Evolutionary conservation across 371 early-diverging fungal species (phyloP).

Genomic region (Umbelopsis sp.): DNA sequence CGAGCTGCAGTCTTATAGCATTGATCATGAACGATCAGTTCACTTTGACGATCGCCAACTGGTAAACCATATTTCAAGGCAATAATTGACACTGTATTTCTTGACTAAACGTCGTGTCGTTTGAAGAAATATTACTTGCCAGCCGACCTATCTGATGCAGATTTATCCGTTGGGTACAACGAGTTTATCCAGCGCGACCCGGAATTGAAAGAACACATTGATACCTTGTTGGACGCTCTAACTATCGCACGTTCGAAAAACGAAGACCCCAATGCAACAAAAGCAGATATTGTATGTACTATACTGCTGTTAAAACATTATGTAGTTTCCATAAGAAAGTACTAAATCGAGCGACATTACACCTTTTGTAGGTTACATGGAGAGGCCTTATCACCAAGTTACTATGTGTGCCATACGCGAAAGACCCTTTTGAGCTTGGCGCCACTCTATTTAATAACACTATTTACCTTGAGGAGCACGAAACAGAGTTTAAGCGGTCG

Average conservation of each 20-base stretch:
- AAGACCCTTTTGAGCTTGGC: constrained; percentile 82
- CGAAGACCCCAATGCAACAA: constrained; percentile 15
- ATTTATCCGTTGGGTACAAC: constrained; percentile 63
- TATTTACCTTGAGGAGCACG: constrained; percentile 79
- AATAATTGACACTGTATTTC: neutral
- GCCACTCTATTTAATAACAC: constrained; percentile 74
- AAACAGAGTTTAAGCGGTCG: constrained; percentile 51
- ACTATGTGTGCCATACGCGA: constrained; percentile 75
- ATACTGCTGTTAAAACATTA: neutral
- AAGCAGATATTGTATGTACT: constrained; percentile 50
- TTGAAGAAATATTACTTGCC: constrained; percentile 73
- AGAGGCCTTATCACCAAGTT: constrained; percentile 91
- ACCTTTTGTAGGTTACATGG: constrained; percentile 44
- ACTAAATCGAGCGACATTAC: neutral
- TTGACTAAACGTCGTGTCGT: neutral
- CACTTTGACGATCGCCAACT: constrained; percentile 72
- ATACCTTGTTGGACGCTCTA: constrained; percentile 76
- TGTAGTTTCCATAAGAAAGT: no score
- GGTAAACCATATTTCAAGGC: constrained; percentile 35
- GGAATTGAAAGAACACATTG: constrained; percentile 74
- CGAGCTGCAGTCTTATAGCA: constrained; percentile 80
- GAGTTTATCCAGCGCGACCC: constrained; percentile 67
- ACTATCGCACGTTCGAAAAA: constrained; percentile 30
- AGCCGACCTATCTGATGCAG: constrained; percentile 51
- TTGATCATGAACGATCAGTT: constrained; percentile 65